Conservation (phyloP, 352 stramenopile species). For the Peronospora tabacina region DNA sequence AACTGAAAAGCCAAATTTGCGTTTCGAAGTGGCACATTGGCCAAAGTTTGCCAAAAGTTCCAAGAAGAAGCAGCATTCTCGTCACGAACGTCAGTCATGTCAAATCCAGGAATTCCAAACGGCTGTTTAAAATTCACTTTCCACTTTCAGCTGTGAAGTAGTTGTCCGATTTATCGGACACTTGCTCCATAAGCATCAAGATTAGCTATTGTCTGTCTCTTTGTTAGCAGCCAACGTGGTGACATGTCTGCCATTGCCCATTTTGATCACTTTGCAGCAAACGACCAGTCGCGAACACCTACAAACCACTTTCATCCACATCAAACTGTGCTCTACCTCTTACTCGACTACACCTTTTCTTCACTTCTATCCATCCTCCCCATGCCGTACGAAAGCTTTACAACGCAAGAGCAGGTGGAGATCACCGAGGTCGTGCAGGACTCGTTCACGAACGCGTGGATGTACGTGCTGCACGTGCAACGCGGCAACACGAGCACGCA, state of each 20-base stretch:
- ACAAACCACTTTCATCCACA: constrained; percentile 2
- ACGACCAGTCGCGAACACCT: background rate
- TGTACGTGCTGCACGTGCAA: constrained; percentile 53
- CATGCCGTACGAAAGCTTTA: constrained; percentile 79
- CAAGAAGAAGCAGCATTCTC: constrained; percentile 10
- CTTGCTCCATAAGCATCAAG: constrained; percentile 8
- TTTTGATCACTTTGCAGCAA: constrained; percentile 19
- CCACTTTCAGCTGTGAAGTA: constrained; percentile 3
- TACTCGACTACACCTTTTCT: constrained; percentile 1
- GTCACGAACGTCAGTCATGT: constrained; percentile 15
- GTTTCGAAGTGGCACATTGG: constrained; percentile 5
- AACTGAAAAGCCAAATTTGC: constrained; percentile 8
- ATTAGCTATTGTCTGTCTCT: constrained; percentile 17
- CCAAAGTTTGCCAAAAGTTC: constrained; percentile 16
- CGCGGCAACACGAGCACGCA: constrained; percentile 28
- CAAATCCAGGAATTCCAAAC: constrained; percentile 2
- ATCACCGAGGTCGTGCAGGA: constrained; percentile 70
- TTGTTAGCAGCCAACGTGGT: constrained; percentile 1
- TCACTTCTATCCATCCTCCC: background rate
- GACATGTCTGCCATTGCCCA: constrained; percentile 22
- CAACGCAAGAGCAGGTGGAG: constrained; percentile 41
- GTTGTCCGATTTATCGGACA: background rate
- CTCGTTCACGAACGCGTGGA: constrained; percentile 41
- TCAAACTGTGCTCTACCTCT: background rate
- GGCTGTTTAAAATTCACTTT: constrained; percentile 14